Percentiles rank a stretch among this genome's conserved stretches.
These are phyloP conservation scores for Physcia stellaris DNA, from an alignment of 495 filamentous ascomycete species.

Conservation along the genomic window DNA sequence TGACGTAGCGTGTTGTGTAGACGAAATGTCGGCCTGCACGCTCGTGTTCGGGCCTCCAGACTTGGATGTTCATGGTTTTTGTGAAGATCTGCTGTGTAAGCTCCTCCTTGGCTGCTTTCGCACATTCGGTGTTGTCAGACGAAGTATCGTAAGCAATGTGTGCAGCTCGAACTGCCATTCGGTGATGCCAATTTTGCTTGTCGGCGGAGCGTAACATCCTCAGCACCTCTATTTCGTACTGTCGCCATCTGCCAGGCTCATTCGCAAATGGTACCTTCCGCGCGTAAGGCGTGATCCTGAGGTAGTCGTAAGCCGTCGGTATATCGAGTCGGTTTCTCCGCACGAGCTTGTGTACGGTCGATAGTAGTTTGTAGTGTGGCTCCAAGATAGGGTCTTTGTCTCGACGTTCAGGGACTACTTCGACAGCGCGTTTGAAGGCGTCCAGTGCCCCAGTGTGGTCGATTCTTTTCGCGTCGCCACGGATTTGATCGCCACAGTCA, in stretches of 20 bases:
- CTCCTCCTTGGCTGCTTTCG: conserved; percentile 55
- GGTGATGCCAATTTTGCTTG: conserved; percentile 95
- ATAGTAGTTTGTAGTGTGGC: conserved; percentile 91
- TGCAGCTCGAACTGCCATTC: conserved; percentile 69
- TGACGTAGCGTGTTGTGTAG: conserved; percentile 81
- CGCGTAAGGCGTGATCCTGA: conserved; percentile 43
- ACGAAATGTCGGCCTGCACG: conserved; percentile 85
- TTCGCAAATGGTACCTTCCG: conserved; percentile 33
- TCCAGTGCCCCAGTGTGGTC: conserved; percentile 47
- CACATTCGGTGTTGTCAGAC: conserved; percentile 28
- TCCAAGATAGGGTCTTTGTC: conserved; percentile 81
- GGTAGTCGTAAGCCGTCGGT: conserved; percentile 35
- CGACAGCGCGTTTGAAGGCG: conserved; percentile 60
- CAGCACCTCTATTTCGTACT: conserved; percentile 59
- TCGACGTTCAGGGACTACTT: conserved; percentile 65
- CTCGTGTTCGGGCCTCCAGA: conserved; percentile 93
- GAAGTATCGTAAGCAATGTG: conserved; percentile 56
- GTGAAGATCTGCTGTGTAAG: conserved; percentile 82
- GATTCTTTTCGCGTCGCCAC: conserved; percentile 31
- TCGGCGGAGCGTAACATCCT: conserved; percentile 69
- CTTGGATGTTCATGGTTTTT: conserved; percentile 85
- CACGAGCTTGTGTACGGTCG: conserved; percentile 74
- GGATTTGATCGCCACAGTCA: conserved; percentile 37
- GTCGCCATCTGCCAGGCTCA: conserved; percentile 54
- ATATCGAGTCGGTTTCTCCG: conserved; percentile 18